phyloP scores from a whole-genome alignment of 192 early-diverging fungal genomes.

The Dissophora globulifera region DNA sequence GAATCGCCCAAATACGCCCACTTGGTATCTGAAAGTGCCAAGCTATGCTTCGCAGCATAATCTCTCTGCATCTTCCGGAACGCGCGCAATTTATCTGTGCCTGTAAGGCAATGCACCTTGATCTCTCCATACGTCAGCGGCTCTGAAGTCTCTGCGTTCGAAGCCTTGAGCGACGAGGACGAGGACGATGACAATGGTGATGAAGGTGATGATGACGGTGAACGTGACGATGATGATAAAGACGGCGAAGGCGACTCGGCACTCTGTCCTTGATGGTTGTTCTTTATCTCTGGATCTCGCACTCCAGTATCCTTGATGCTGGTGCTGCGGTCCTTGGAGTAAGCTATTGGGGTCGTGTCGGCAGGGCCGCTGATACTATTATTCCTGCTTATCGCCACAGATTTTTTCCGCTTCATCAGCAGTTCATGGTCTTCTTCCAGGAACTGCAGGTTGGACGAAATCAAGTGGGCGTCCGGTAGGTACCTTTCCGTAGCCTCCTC shows the following conservation, averaged over 20 bases:
- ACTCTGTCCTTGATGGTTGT: too few species aligned
- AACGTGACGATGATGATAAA: too few species aligned
- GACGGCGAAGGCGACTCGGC: too few species aligned
- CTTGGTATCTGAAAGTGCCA: slow-evolving; percentile 21
- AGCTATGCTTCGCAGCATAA: slow-evolving; percentile 23
- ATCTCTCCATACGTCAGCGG: slow-evolving; percentile 33
- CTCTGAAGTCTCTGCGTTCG: too few species aligned
- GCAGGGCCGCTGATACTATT: too few species aligned
- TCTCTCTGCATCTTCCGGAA: slow-evolving; percentile 30
- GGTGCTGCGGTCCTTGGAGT: too few species aligned
- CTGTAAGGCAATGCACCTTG: slow-evolving; percentile 26
- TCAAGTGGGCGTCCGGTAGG: slow-evolving; percentile 33
- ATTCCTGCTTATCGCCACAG: too few species aligned
- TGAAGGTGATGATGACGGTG: too few species aligned
- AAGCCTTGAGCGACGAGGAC: too few species aligned
- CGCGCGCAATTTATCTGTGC: slow-evolving; percentile 47
- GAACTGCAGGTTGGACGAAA: slow-evolving; percentile 47
- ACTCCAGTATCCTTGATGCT: too few species aligned
- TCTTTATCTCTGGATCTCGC: too few species aligned
- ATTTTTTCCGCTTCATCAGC: not conserved
- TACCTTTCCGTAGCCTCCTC: slow-evolving; percentile 29
- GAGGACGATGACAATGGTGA: too few species aligned
- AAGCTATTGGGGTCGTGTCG: not conserved
- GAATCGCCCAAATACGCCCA: slow-evolving; percentile 52
- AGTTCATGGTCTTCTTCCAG: slow-evolving; percentile 26